phyloP scores from a whole-genome alignment of 2,329 filamentous ascomycete genomes.

The Trichothecium sympodiale region DNA sequence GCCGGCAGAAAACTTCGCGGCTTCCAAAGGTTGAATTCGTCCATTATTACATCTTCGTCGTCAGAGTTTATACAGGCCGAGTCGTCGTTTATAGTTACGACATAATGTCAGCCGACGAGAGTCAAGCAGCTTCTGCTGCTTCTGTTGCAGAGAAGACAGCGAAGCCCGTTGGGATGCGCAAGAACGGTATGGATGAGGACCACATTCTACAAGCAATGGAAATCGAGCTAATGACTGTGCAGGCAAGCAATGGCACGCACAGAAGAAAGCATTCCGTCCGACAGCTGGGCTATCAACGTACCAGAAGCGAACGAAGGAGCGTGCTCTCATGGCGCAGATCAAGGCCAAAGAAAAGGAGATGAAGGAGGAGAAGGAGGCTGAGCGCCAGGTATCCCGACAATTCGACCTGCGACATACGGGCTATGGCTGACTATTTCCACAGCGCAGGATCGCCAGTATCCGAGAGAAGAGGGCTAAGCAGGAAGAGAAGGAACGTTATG shows the following conservation, averaged over 20 bases:
- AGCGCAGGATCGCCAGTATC: conserved; percentile 69
- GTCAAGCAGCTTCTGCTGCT: conserved; percentile 14
- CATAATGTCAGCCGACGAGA: conserved; percentile 31
- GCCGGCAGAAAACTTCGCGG: conserved; percentile 5
- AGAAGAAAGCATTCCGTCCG: conserved; percentile 78
- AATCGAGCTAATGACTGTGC: conserved; percentile 3
- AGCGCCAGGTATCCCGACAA: conserved; percentile 52
- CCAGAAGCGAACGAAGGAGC: conserved; percentile 61
- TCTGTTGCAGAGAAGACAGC: conserved; percentile 20
- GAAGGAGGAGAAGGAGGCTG: conserved; percentile 91
- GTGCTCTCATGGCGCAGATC: conserved; percentile 59
- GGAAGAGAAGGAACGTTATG: conserved; percentile 86
- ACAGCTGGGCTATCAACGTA: conserved; percentile 67
- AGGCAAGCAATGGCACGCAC: conserved; percentile 93
- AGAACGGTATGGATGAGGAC: conserved; percentile 57
- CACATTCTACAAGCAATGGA: background rate
- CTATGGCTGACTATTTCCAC: conserved; percentile 5
- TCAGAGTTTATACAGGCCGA: too few relatives aligned
- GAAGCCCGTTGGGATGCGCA: conserved; percentile 57
- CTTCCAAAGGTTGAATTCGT: background rate
- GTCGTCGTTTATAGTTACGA: background rate
- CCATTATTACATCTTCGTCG: background rate
- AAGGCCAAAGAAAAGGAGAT: conserved; percentile 93
- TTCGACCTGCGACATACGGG: background rate
- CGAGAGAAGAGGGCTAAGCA: conserved; percentile 80